Percentiles rank a stretch among this genome's conserved stretches.
Evolutionary conservation across 2,329 filamentous ascomycete genomes (phyloP).

Genomic region (Talaromyces islandicus): DNA sequence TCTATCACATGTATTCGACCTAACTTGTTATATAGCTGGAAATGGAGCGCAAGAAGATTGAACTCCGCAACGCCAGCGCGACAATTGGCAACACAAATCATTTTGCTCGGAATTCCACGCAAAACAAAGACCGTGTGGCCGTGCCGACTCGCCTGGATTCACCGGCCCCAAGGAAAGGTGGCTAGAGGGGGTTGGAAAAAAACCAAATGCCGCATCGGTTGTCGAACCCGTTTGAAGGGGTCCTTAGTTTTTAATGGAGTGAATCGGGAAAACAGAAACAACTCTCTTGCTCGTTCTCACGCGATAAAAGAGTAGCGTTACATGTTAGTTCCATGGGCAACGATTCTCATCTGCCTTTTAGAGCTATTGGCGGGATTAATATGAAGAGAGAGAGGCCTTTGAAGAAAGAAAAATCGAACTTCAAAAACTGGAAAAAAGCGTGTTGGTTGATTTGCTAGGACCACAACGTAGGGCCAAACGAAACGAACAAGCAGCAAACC

Average conservation of each 20-base stretch:
- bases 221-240: not conserved
- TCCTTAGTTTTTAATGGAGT: not conserved
- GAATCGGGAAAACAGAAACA: not conserved
- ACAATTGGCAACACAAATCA: slow-evolving; percentile 28
- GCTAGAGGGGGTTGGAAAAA: slow-evolving; percentile 17
- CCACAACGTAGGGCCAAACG: not conserved
- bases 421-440: not conserved
- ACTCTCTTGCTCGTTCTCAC: not conserved
- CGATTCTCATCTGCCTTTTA: not conserved
- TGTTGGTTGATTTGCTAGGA: not conserved
- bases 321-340: not conserved
- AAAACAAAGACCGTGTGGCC: slow-evolving; percentile 14
- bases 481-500: not conserved
- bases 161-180: slow-evolving; percentile 26
- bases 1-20: not conserved
- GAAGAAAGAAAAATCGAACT: not conserved
- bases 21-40: slow-evolving; percentile 28
- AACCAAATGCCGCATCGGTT: not conserved
- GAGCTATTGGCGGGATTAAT: not conserved
- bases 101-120: slow-evolving; percentile 13
- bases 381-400: not conserved
- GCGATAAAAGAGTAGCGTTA: not conserved
- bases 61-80: slow-evolving; percentile 37
- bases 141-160: slow-evolving; percentile 16
- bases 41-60: slow-evolving; percentile 45